Base-by-base conservation (phyloP, 2,329 filamentous ascomycete species). In the Acrocalymma vagum region DNA sequence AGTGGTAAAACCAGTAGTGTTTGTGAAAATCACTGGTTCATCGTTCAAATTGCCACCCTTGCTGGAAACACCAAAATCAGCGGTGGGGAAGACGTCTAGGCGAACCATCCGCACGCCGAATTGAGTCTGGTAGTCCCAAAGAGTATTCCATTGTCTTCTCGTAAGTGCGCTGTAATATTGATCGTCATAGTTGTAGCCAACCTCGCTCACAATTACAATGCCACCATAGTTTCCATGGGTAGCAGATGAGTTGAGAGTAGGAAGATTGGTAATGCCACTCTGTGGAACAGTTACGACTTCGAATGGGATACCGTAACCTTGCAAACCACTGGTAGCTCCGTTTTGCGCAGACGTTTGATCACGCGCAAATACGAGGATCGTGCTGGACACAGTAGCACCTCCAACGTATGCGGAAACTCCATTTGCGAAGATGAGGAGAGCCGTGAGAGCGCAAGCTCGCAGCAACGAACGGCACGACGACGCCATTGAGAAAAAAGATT, bases 51-150 rank as follows among this genome's bases (percentile, higher is more conserved):
- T 68, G 22, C 72, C 57, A 27, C 66, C 63, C 17, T 55, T 61
- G 51, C 69, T 67, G 10, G 50, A 45, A 9, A 58, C 65, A 54
- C 80, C 79, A 54, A 75, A 80, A 8, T 75, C 72, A 10, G 75
- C 60, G 6, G 73, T 73, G 5, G 82, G 82, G 51, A 75, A 83
- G 5, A 78, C 79, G 55, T 84, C 80, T 14, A 82, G 67, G 31
- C 82, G 78, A 20, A 84, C 80, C 79, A 85, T 81, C 18, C 82
- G 75, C 9, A 82, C 78, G 14, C 80, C 78, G 49, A 83, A 85
- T 17, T 66, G 67, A 2, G 72, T 71, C 62, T 85, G 82, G 52
- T 85, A 85, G 31, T 73, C 71, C 51, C 80, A 82, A 3, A 85
- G 60, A 31, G 73, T 58, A 20, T 76, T 71, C 79, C 78, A 83